Evolutionary conservation across 1,284 basidiomycete species (phyloP).

Genomic region (Cutaneotrichosporon arboriforme): DNA sequence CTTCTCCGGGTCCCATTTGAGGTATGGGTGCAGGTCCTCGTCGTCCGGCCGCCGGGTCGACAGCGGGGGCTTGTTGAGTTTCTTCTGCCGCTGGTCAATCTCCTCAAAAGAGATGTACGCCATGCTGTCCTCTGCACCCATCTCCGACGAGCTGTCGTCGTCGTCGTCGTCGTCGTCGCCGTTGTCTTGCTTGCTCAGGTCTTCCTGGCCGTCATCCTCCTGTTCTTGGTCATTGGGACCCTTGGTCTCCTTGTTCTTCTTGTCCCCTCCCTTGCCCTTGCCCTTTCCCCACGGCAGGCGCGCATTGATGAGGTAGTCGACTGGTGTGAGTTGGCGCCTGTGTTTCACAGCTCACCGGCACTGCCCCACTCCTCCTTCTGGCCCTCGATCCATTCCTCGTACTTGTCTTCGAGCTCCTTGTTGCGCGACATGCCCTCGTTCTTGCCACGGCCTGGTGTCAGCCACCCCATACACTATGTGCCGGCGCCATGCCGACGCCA

Average conservation of each 20-base stretch:
- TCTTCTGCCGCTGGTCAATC: slow-evolving; percentile 2
- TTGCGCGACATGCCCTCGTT: slow-evolving; percentile 38
- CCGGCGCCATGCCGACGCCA: slow-evolving; percentile 11
- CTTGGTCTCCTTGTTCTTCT: not conserved
- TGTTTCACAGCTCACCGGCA: slow-evolving; percentile 29
- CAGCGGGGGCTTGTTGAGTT: slow-evolving; percentile 8
- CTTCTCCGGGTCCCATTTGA: slow-evolving; percentile 23
- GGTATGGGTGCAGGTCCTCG: slow-evolving; percentile 22
- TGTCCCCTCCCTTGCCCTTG: slow-evolving; percentile 1
- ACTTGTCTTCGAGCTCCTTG: slow-evolving; percentile 37
- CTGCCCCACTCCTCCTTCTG: slow-evolving; percentile 37
- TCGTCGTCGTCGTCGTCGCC: not conserved
- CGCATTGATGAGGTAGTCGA: slow-evolving; percentile 4
- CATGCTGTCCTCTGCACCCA: not conserved
- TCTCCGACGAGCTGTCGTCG: slow-evolving; percentile 5
- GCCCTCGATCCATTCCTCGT: slow-evolving; percentile 38
- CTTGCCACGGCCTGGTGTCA: slow-evolving; percentile 7
- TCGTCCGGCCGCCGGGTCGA: slow-evolving; percentile 6
- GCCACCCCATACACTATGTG: not conserved
- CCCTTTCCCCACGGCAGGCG: slow-evolving; percentile 7
- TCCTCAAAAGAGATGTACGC: slow-evolving; percentile 5
- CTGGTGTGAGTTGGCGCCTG: not conserved
- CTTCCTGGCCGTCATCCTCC: not conserved
- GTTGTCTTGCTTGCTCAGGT: not conserved
- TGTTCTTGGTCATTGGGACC: not conserved